These are phyloP conservation scores for Boletus albobrunnescens DNA, from an alignment of 1,284 basidiomycete genomes.

Conservation along the genomic window DNA sequence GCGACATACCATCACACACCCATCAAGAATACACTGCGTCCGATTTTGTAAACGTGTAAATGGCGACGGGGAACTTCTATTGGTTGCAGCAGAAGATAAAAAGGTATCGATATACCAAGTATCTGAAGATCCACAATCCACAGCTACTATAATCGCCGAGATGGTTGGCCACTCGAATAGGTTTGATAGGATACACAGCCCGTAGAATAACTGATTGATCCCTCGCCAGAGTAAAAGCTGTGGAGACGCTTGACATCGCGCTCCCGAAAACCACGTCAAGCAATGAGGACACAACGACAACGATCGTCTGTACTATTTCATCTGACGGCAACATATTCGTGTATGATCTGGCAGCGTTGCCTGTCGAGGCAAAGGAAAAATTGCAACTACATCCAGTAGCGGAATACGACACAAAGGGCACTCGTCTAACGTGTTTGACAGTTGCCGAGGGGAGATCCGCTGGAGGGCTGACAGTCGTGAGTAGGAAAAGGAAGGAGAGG, in stretches of 20 bases:
- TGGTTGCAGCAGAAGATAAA: slow-evolving; percentile 85
- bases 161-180: slow-evolving; percentile 73
- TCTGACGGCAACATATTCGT: slow-evolving; percentile 82
- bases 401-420: slow-evolving; percentile 80
- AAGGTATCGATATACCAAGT: slow-evolving; percentile 72
- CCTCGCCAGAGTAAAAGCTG: slow-evolving; percentile 59
- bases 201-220: neutral
- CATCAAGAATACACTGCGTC: slow-evolving; percentile 77
- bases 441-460: slow-evolving; percentile 48
- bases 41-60: slow-evolving; percentile 61
- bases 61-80: slow-evolving; percentile 60
- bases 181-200: slow-evolving; percentile 38
- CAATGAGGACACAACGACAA: slow-evolving; percentile 41
- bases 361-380: slow-evolving; percentile 28
- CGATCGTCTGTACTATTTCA: slow-evolving; percentile 69
- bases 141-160: slow-evolving; percentile 54
- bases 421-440: slow-evolving; percentile 75
- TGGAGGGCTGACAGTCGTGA: slow-evolving; percentile 18
- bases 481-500: slow-evolving; percentile 40
- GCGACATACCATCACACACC: slow-evolving; percentile 66
- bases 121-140: slow-evolving; percentile 37
- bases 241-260: slow-evolving; percentile 58
- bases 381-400: slow-evolving; percentile 53
- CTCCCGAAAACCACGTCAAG: slow-evolving; percentile 38
- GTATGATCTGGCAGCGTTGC: slow-evolving; percentile 63